Evolutionary conservation across 768 basidiomycete species (phyloP).

Genomic region (Cystobasidium tubakii): DNA sequence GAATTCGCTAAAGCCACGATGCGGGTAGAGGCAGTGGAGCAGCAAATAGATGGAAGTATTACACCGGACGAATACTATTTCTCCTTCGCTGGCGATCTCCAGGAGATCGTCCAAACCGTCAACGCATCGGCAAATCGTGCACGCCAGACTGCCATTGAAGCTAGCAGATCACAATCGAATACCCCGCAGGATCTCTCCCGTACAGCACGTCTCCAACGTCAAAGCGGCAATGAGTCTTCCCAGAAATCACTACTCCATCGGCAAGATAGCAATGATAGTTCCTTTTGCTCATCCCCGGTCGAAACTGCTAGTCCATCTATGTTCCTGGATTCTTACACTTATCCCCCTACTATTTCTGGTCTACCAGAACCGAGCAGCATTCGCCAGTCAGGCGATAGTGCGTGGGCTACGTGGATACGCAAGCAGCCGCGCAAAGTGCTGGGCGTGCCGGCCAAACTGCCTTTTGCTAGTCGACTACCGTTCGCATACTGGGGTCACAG

Average conservation of each 20-base stretch:
- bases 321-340: neutral
- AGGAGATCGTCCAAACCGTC: conserved; percentile 71
- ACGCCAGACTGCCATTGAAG: conserved; percentile 26
- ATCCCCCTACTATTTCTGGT: conserved; percentile 12
- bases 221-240: neutral
- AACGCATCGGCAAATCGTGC: conserved; percentile 62
- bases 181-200: neutral
- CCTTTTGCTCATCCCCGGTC: neutral
- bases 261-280: neutral
- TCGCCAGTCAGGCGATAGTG: neutral
- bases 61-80: conserved; percentile 63
- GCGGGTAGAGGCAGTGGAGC: conserved; percentile 75
- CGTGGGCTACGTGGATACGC: conserved; percentile 28
- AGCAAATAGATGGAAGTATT: conserved; percentile 58
- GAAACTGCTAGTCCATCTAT: neutral
- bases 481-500: neutral
- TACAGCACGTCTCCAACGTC: neutral
- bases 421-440: conserved; percentile 19
- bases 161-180: conserved; percentile 3
- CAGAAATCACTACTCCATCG: neutral
- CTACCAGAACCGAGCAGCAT: neutral
- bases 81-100: conserved; percentile 82
- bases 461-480: neutral
- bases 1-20: conserved; percentile 79
- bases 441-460: conserved; percentile 14